phyloP scores from a whole-genome alignment of 129 eudicot genomes.

The Kitagawia praeruptora region DNA sequence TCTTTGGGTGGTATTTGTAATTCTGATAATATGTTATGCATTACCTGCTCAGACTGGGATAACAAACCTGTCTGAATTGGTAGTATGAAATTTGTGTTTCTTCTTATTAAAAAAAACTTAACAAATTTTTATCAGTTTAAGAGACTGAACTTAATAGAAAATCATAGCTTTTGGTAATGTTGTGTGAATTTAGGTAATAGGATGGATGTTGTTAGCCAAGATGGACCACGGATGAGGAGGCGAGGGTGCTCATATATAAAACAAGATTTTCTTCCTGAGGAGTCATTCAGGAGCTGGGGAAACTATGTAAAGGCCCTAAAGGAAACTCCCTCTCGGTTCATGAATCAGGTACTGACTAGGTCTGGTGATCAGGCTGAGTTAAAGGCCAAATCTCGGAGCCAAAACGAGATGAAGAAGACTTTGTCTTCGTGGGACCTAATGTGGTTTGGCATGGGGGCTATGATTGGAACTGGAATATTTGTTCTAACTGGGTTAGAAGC shows the following conservation, averaged over 20 bases:
- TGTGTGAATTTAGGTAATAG: not conserved
- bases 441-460: conserved; percentile 94
- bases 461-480: conserved; percentile 88
- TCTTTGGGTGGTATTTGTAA: no score
- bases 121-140: no score
- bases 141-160: no score
- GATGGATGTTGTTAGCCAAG: conserved; percentile 20
- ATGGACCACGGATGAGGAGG: conserved; percentile 26
- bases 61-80: no score
- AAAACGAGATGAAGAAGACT: conserved; percentile 62
- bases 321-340: conserved; percentile 49
- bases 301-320: conserved; percentile 51
- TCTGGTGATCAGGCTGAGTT: conserved; percentile 62
- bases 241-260: conserved; percentile 56
- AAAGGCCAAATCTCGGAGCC: conserved; percentile 51
- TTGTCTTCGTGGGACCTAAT: conserved; percentile 84
- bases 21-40: no score
- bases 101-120: no score
- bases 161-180: not conserved
- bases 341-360: conserved; percentile 50
- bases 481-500: conserved; percentile 90
- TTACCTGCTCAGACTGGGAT: no score
- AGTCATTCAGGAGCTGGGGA: conserved; percentile 67
- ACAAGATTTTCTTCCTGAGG: conserved; percentile 79
- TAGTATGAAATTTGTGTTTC: no score